A percentile compares a stretch with the other conserved stretches of the same genome.
phyloP scores from a whole-genome alignment of 2,329 filamentous ascomycete species.

The Penicillium sp. region DNA sequence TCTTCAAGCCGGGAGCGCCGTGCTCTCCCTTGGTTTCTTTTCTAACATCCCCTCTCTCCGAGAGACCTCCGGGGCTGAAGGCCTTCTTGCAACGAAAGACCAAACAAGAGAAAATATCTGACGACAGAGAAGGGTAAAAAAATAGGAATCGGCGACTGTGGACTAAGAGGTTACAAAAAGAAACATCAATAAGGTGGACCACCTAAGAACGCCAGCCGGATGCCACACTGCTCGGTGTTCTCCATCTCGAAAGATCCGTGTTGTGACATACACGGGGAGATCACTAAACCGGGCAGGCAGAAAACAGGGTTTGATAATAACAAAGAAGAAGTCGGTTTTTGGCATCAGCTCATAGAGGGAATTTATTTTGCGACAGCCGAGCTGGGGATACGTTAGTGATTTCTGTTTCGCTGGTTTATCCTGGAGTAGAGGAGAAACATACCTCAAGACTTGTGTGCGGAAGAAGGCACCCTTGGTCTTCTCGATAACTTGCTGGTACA shows the following conservation, averaged over 20 bases:
- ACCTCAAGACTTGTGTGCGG: slow-evolving; percentile 87
- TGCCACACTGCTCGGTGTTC: slow-evolving; percentile 40
- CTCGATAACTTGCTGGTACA: slow-evolving; percentile 99
- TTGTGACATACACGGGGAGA: slow-evolving; percentile 30
- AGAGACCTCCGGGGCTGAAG: slow-evolving; percentile 15
- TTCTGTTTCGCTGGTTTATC: background rate
- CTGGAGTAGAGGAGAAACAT: slow-evolving; percentile 6
- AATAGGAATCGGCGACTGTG: slow-evolving; percentile 26
- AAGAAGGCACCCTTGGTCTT: slow-evolving; percentile 99
- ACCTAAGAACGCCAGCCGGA: slow-evolving; percentile 44
- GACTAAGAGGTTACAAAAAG: slow-evolving; percentile 27
- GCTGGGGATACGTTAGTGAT: slow-evolving; percentile 27
- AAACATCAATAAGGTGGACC: slow-evolving; percentile 33
- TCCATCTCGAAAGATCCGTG: slow-evolving; percentile 33
- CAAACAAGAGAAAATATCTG: slow-evolving; percentile 17
- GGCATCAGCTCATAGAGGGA: slow-evolving; percentile 26
- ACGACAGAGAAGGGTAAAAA: slow-evolving; percentile 22
- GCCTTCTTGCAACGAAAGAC: slow-evolving; percentile 6
- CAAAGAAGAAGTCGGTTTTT: slow-evolving; percentile 30
- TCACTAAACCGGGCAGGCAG: slow-evolving; percentile 35
- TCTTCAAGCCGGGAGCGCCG: slow-evolving; percentile 11
- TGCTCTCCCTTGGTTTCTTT: slow-evolving; percentile 11
- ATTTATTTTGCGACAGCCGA: slow-evolving; percentile 52
- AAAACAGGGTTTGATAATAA: slow-evolving; percentile 32
- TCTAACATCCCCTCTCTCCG: slow-evolving; percentile 11